Conservation (phyloP, 768 basidiomycete species). For the Boletales sp. region DNA sequence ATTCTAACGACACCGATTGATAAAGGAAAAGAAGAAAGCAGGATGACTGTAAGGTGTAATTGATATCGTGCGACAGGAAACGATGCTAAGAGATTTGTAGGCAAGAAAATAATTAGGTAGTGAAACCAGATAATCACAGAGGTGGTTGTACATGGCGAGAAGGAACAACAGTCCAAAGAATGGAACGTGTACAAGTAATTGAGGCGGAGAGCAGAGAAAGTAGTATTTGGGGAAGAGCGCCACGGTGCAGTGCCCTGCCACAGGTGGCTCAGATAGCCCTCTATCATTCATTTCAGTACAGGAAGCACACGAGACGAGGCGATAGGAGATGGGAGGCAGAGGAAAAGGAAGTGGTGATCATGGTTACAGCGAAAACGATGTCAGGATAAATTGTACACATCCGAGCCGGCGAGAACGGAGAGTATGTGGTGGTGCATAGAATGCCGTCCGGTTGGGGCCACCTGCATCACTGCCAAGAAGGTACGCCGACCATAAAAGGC, state of each 20-base stretch:
- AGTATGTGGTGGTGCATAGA: not conserved
- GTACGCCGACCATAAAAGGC: slow-evolving; percentile 33
- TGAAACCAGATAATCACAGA: slow-evolving; percentile 4
- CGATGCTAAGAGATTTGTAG: slow-evolving; percentile 10
- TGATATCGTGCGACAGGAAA: slow-evolving; percentile 3
- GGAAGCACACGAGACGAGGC: slow-evolving; percentile 1
- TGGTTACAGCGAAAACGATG: slow-evolving; percentile 11
- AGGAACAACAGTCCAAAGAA: slow-evolving; percentile 6
- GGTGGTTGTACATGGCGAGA: slow-evolving; percentile 15
- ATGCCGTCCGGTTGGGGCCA: not conserved
- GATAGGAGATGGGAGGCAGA: slow-evolving; percentile 2
- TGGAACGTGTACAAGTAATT: not conserved
- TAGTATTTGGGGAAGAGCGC: too few species aligned
- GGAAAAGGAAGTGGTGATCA: slow-evolving; percentile 1
- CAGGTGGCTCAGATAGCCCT: too few species aligned
- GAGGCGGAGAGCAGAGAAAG: not conserved
- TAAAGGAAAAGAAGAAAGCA: not conserved
- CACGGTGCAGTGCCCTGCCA: too few species aligned
- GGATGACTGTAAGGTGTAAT: not conserved
- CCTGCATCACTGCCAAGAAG: slow-evolving; percentile 22
- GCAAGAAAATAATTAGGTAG: slow-evolving; percentile 21
- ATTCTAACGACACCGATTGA: not conserved
- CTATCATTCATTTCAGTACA: not conserved
- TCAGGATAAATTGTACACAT: slow-evolving; percentile 6
- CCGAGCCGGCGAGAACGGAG: slow-evolving; percentile 2